Evolutionary conservation across 2,329 filamentous ascomycete species (phyloP).

Genomic region (Trichophyton simii): DNA sequence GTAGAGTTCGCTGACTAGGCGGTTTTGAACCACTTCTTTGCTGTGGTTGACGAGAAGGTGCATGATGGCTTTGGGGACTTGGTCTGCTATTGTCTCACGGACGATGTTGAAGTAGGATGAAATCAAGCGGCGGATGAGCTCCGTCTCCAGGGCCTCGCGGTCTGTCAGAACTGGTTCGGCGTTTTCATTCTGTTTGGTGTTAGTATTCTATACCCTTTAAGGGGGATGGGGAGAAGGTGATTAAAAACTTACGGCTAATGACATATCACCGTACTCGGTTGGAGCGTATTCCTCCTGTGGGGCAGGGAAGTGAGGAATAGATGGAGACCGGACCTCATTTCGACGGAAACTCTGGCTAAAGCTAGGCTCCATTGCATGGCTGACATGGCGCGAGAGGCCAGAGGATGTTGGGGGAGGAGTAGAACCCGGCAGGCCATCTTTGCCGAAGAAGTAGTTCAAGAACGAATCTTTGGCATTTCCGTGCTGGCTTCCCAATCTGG

Average conservation of each 20-base stretch:
- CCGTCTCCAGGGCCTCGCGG: slow-evolving; percentile 91
- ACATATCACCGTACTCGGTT: slow-evolving; percentile 29
- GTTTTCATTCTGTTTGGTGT: slow-evolving; percentile 22
- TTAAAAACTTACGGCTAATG: slow-evolving; percentile 34
- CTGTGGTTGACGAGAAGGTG: slow-evolving; percentile 96
- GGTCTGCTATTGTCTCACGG: slow-evolving; percentile 93
- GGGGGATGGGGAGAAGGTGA: slow-evolving; percentile 13
- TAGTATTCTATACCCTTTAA: slow-evolving; percentile 14
- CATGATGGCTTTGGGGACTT: slow-evolving; percentile 98
- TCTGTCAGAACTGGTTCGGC: slow-evolving; percentile 84
- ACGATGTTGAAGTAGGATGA: slow-evolving; percentile 99
- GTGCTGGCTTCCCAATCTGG: slow-evolving; percentile 48
- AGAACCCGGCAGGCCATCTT: slow-evolving; percentile 56
- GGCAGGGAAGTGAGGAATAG: slow-evolving; percentile 36
- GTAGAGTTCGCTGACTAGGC: slow-evolving; percentile 89
- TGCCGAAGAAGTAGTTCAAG: slow-evolving; percentile 97
- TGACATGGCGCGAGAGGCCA: slow-evolving; percentile 53
- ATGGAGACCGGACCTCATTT: slow-evolving; percentile 38
- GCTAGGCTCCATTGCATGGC: slow-evolving; percentile 64
- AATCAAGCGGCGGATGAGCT: slow-evolving; percentile 90
- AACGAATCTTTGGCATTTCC: slow-evolving; percentile 74
- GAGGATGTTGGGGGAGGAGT: slow-evolving; percentile 26
- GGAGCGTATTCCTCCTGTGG: slow-evolving; percentile 28
- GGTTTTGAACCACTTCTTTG: slow-evolving; percentile 95
- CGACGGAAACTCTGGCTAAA: slow-evolving; percentile 72